phyloP scores from a whole-genome alignment of 805 yeast species.

The Nakazawaea laoshanensis region DNA sequence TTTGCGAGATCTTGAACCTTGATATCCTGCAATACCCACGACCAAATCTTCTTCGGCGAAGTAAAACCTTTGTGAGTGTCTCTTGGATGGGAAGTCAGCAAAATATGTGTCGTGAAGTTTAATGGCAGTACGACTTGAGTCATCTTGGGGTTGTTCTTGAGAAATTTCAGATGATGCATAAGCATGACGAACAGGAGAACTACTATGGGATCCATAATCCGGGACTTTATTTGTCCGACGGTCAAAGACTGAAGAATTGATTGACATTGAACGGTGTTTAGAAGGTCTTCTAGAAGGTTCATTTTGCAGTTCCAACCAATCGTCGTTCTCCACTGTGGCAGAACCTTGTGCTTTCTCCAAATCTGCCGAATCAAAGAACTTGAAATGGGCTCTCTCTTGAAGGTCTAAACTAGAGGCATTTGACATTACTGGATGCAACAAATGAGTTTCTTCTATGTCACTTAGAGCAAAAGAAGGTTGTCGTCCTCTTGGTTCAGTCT shows the following conservation, averaged over 20 bases:
- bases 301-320: too few species aligned
- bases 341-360: constrained; percentile 84
- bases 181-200: constrained; percentile 7
- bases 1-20: constrained; percentile 37
- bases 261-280: constrained; percentile 4
- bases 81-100: constrained; percentile 30
- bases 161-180: constrained; percentile 14
- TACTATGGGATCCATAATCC: constrained; percentile 11
- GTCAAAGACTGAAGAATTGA: constrained; percentile 10
- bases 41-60: constrained; percentile 94
- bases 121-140: constrained; percentile 17
- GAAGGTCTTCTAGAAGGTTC: constrained; percentile 20
- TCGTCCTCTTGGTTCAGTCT: constrained; percentile 6
- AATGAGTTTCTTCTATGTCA: constrained; percentile 15
- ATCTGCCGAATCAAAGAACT: constrained; percentile 77
- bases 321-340: constrained; percentile 49
- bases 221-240: constrained; percentile 3
- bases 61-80: constrained; percentile 71
- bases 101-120: constrained; percentile 34
- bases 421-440: constrained; percentile 25
- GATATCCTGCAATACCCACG: constrained; percentile 89
- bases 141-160: constrained; percentile 13
- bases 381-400: constrained; percentile 42
- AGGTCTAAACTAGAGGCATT: constrained; percentile 28
- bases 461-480: constrained; percentile 9